These are phyloP conservation scores for Lactuca saligna DNA, from an alignment of 129 eudicot genomes.

Conservation along the genomic window DNA sequence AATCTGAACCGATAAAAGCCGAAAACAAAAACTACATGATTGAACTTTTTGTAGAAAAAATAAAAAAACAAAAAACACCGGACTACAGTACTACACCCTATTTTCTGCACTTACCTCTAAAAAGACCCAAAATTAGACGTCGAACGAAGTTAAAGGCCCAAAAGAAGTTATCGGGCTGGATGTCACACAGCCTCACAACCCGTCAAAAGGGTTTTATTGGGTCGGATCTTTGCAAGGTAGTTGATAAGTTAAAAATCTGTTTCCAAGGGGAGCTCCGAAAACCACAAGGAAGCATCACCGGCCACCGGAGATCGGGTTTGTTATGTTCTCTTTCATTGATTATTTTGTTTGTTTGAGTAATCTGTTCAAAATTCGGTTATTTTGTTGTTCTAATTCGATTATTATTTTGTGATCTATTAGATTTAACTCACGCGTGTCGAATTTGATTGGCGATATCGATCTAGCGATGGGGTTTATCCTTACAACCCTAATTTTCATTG, in stretches of 20 bases:
- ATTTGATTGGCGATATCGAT: constrained; percentile 41
- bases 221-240: constrained; percentile 27
- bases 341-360: neutral
- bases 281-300: constrained; percentile 35
- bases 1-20: too few species aligned
- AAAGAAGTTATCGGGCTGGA: constrained; percentile 14
- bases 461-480: constrained; percentile 59
- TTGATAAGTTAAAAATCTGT: constrained; percentile 44
- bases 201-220: neutral
- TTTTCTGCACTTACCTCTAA: too few species aligned
- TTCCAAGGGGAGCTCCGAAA: constrained; percentile 33
- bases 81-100: too few species aligned
- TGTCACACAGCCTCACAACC: neutral
- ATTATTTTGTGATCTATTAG: constrained; percentile 14
- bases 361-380: neutral
- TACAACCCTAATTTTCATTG: constrained; percentile 64
- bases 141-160: neutral
- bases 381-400: constrained; percentile 17
- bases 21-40: too few species aligned
- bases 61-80: too few species aligned
- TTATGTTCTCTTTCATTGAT: neutral
- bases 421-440: constrained; percentile 16
- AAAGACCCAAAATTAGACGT: neutral
- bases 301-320: constrained; percentile 34
- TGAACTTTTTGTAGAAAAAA: too few species aligned